Percentiles rank a stretch among this genome's conserved stretches.
Evolutionary conservation across 2,329 filamentous ascomycete genomes (phyloP).

Genomic region (Cytospora piceicola): DNA sequence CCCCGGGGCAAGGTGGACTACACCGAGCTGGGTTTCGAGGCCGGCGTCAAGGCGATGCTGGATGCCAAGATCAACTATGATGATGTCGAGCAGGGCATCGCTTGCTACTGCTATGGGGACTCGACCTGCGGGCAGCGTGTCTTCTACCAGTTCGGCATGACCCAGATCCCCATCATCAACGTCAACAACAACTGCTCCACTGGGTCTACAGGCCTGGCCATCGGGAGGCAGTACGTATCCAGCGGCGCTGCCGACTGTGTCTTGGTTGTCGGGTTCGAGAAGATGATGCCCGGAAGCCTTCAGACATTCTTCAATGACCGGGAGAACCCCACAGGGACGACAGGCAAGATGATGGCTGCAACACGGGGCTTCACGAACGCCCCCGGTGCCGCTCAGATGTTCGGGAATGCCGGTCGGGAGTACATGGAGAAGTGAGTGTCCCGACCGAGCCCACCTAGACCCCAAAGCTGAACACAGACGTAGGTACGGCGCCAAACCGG

Average conservation of each 20-base stretch:
- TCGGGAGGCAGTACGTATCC: conserved; percentile 79
- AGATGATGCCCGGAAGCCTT: conserved; percentile 93
- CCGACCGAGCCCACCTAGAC: neutral
- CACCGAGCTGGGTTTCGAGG: conserved; percentile 91
- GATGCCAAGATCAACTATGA: conserved; percentile 94
- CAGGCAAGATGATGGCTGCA: conserved; percentile 76
- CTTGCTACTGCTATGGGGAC: conserved; percentile 98
- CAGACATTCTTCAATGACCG: conserved; percentile 85
- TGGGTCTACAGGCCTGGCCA: conserved; percentile 85
- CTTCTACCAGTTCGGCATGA: conserved; percentile 99
- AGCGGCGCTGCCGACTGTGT: conserved; percentile 85
- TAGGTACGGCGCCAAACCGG: conserved; percentile 77
- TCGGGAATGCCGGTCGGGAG: conserved; percentile 90
- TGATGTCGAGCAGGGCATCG: conserved; percentile 90
- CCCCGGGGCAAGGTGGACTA: conserved; percentile 93
- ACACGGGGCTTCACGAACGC: conserved; percentile 82
- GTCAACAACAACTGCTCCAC: conserved; percentile 99
- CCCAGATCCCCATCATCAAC: conserved; percentile 93
- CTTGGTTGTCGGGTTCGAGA: conserved; percentile 93
- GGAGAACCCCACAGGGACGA: conserved; percentile 75
- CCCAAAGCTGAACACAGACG: neutral
- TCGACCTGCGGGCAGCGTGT: conserved; percentile 93
- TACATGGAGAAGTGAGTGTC: conserved; percentile 86
- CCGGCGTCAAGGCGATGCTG: conserved; percentile 83
- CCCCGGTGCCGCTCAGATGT: conserved; percentile 88